Conservation (phyloP, 768 basidiomycete species). For the Phaffia australis region DNA sequence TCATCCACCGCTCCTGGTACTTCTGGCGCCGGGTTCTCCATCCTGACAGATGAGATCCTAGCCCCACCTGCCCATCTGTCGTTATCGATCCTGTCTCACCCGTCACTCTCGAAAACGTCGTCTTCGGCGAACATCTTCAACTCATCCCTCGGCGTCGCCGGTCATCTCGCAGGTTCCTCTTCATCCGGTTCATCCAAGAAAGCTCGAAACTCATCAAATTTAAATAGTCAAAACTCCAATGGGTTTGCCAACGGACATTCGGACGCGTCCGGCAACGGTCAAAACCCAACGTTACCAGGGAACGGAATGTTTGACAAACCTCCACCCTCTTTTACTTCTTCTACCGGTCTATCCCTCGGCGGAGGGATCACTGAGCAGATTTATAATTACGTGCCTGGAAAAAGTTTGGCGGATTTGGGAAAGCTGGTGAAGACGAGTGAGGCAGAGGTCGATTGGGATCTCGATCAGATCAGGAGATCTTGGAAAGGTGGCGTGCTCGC, state of each 20-base stretch:
- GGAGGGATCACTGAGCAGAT: conserved; percentile 10
- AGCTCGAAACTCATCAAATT: not conserved
- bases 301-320: conserved; percentile 29
- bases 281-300: conserved; percentile 28
- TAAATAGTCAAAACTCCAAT: not conserved
- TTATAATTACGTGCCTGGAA: conserved; percentile 27
- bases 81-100: conserved; percentile 23
- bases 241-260: conserved; percentile 22
- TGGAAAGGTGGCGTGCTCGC: conserved; percentile 28
- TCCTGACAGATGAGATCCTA: conserved; percentile 16
- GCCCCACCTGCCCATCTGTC: conserved; percentile 10
- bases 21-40: not conserved
- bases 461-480: conserved; percentile 32
- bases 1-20: conserved; percentile 1
- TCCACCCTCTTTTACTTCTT: conserved; percentile 27
- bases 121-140: conserved; percentile 20
- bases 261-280: conserved; percentile 24
- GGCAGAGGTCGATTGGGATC: conserved; percentile 33
- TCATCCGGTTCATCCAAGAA: not conserved
- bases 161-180: conserved; percentile 1
- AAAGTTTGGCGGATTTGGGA: conserved; percentile 30
- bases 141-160: no score
- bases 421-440: conserved; percentile 28
- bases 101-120: conserved; percentile 19
- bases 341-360: conserved; percentile 29